Base-by-base conservation (phyloP, 257 asterid species). In the Nyctanthes arbortristis region DNA sequence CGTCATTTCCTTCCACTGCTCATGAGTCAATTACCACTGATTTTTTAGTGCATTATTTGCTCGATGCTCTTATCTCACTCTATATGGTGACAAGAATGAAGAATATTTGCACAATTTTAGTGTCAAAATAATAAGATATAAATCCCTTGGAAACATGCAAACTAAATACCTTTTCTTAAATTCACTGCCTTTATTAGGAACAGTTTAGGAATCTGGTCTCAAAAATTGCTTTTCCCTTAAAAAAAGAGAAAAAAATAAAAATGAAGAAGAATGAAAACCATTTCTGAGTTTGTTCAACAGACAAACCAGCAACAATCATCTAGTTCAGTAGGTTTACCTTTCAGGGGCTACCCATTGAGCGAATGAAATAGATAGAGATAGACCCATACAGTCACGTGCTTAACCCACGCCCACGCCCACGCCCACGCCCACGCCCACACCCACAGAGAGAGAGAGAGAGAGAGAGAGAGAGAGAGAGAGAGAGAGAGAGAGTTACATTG, bases 401-500 rank as follows among this genome's bases (percentile, higher is more conserved):
- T n/a, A n/a, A n/a, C n/a, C n/a, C n/a, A n/a, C n/a, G n/a, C n/a
- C n/a, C n/a, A n/a, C n/a, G n/a, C n/a, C n/a, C n/a, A n/a, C n/a
- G n/a, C n/a, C n/a, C n/a, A n/a, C 7, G 8, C 29, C 20, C 35
- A 40, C 43, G 16, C 32, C 16, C 25, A 27, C 10, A n/a, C n/a
- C n/a, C n/a, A n/a, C n/a, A n/a, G n/a, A 49, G 65, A 62, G 63
- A 32, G 76, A 34, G 68, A 34, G 52, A 68, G 59, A 55, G 55
- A 75, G n/a, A n/a, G n/a, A n/a, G n/a, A n/a, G n/a, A n/a, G n/a
- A n/a, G n/a, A n/a, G n/a, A n/a, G n/a, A n/a, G n/a, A n/a, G n/a
- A n/a, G n/a, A n/a, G n/a, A n/a, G n/a, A n/a, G n/a, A n/a, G n/a
- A n/a, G 86, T 78, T 77, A 91, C 99, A 80, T 81, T 91, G 89